Percentiles rank a stretch among this genome's conserved stretches.
Conservation (phyloP, 1,284 basidiomycete species). For the Schizophyllum commune region DNA sequence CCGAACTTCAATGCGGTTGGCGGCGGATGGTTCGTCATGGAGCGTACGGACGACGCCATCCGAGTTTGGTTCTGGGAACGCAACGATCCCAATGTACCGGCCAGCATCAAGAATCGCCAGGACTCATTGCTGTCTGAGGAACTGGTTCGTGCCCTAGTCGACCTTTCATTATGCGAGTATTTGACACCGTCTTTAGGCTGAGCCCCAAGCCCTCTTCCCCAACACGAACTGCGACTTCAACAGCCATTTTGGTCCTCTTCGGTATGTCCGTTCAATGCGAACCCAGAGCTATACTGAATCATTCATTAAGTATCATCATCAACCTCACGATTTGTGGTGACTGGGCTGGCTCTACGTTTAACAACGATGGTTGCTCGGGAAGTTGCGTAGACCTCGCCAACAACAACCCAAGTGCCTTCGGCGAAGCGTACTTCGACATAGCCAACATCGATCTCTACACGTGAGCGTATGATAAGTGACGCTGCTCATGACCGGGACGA, state of each 20-base stretch:
- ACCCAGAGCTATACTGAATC: neutral
- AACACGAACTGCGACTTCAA: conserved; percentile 34
- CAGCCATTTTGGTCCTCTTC: conserved; percentile 29
- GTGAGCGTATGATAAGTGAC: too few relatives aligned
- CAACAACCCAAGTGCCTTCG: conserved; percentile 10
- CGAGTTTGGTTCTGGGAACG: conserved; percentile 58
- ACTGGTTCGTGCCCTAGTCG: neutral
- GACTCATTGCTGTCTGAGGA: conserved; percentile 20
- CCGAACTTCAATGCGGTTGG: conserved; percentile 51
- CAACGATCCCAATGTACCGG: conserved; percentile 31
- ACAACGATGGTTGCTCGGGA: conserved; percentile 24
- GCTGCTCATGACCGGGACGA: too few relatives aligned
- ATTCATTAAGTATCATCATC: conserved; percentile 23
- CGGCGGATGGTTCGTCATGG: conserved; percentile 55
- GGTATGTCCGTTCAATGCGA: conserved; percentile 10
- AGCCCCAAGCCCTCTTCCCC: conserved; percentile 34
- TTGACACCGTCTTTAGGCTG: conserved; percentile 21
- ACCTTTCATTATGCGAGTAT: neutral
- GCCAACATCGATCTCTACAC: conserved; percentile 11
- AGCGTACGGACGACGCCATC: conserved; percentile 40
- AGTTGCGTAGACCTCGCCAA: conserved; percentile 11
- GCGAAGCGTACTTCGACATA: conserved; percentile 13
- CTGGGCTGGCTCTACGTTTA: conserved; percentile 18
- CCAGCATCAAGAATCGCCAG: conserved; percentile 33
- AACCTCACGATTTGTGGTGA: conserved; percentile 32